Evolutionary conservation across 1,284 basidiomycete genomes (phyloP), one percentile per base, ranked within the genome.

Genomic region (Rhodofomes roseus): DNA sequence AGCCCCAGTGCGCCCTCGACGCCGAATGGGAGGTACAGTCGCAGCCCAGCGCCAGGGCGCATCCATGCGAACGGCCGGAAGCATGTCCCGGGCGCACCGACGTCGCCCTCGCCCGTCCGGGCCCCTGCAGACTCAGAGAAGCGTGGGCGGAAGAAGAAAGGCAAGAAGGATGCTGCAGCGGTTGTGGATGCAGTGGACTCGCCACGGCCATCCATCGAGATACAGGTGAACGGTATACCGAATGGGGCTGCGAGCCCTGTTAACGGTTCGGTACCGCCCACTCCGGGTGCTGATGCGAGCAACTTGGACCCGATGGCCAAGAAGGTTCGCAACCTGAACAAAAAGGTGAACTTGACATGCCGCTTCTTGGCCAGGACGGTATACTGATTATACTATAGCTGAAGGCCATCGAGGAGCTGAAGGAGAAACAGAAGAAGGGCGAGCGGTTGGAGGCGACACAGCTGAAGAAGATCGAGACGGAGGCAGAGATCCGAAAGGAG

Each of bases 401-500:
- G 68, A 96, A 96, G 74, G 95, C 94, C 14, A 97, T 97, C 66
- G 93, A 96, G 37, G 95, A 98, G 69, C 83, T 98, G 57, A 97
- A 97, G 79, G 90, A 93, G 68, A 93, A 94, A 76, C 82, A 86
- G 27, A 87, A 84, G 68, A 84, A 89, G 51, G 96, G 96, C 1
- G 95, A 98, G 73, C 83, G 89, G 59, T 81, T 98, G 46, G 96
- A 98, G 75, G 89, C 88, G 61, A 98, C 95, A 25, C 96, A 98
- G 76, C 74, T 96, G 65, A 92, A 92, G 81, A 98, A 98, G 84
- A 96, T 98, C 67, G 93, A 95, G 43, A 87, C 87, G 8, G 95
- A 97, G 76, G 82, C 74, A 7, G 89, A 91, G 65, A 93, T 98
- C 66, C 79, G 86, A 65, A 86, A 86, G 70, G 95, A 97, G 77